Evolutionary conservation across 202 grass and related monocot genomes (phyloP).

Genomic region (Hordeum pubiflorum): DNA sequence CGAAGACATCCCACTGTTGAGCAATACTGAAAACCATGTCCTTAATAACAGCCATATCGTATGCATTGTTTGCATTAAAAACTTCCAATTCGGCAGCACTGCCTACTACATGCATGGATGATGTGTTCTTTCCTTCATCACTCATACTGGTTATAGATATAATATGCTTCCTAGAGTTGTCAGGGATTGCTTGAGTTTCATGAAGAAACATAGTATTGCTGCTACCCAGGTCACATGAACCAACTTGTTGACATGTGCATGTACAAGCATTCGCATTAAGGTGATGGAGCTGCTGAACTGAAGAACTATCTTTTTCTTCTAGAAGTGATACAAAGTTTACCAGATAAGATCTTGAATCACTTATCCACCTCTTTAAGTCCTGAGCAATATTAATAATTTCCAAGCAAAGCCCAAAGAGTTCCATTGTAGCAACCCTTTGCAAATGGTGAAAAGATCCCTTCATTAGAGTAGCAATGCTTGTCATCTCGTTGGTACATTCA

Average conservation of each 20-base stretch:
- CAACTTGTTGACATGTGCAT: conserved; percentile 18
- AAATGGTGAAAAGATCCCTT: conserved; percentile 50
- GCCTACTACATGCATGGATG: not conserved
- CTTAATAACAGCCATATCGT: conserved; percentile 13
- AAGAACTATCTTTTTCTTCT: conserved; percentile 31
- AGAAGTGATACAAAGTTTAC: conserved; percentile 28
- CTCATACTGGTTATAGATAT: not conserved
- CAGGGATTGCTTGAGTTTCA: conserved; percentile 10
- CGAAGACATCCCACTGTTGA: conserved; percentile 7
- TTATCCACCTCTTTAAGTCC: conserved; percentile 55
- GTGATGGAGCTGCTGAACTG: conserved; percentile 15
- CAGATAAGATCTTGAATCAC: conserved; percentile 50
- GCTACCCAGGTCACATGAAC: conserved; percentile 4
- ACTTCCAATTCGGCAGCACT: conserved; percentile 15
- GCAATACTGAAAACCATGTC: conserved; percentile 6
- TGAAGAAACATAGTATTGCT: not conserved
- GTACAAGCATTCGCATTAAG: conserved; percentile 26
- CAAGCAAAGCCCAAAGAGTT: conserved; percentile 48
- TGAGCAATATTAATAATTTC: conserved; percentile 48
- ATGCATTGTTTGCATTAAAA: not conserved
- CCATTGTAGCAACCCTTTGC: conserved; percentile 31
- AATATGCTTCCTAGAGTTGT: not conserved
- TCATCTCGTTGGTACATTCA: conserved; percentile 45
- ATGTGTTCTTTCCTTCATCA: not conserved
- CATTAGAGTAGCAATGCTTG: conserved; percentile 33